Conservation (phyloP, 2,329 filamentous ascomycete species). For the Ophiognomonia clavigignenti-juglandacearum region DNA sequence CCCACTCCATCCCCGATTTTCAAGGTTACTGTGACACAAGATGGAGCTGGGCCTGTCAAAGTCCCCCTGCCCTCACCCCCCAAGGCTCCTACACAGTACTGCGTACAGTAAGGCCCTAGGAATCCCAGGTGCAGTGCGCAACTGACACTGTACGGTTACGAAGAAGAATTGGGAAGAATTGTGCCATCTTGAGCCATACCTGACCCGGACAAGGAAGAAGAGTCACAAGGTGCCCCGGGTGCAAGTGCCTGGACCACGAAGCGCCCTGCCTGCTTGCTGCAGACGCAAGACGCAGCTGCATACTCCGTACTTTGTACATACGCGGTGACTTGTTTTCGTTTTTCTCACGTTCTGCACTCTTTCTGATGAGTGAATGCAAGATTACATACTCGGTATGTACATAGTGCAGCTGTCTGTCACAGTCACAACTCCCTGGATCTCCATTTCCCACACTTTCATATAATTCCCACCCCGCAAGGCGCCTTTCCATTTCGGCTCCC, state of each 20-base stretch:
- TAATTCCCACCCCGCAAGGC: not conserved
- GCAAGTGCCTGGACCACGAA: too few relatives aligned
- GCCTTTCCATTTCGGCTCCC: not conserved
- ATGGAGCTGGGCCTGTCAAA: too few relatives aligned
- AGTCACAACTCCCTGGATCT: not conserved
- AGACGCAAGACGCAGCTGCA: too few relatives aligned
- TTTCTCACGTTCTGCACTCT: not conserved
- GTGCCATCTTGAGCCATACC: not conserved
- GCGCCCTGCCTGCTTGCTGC: too few relatives aligned
- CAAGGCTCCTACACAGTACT: too few relatives aligned
- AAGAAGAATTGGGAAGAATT: not conserved
- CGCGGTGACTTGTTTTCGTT: not conserved
- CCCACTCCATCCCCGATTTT: too few relatives aligned
- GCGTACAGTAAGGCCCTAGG: too few relatives aligned
- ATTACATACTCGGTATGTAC: too few relatives aligned
- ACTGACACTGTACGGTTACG: not conserved
- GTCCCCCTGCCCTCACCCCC: too few relatives aligned
- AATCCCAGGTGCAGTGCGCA: too few relatives aligned
- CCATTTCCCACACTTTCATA: not conserved
- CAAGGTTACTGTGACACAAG: too few relatives aligned
- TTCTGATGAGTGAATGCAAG: too few relatives aligned
- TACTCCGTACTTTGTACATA: not conserved
- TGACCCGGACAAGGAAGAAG: conserved; percentile 4
- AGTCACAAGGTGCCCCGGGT: not conserved
- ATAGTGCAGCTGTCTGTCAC: not conserved